Base-by-base conservation (phyloP, 306 rosid genomes). In the Malus fusca region DNA sequence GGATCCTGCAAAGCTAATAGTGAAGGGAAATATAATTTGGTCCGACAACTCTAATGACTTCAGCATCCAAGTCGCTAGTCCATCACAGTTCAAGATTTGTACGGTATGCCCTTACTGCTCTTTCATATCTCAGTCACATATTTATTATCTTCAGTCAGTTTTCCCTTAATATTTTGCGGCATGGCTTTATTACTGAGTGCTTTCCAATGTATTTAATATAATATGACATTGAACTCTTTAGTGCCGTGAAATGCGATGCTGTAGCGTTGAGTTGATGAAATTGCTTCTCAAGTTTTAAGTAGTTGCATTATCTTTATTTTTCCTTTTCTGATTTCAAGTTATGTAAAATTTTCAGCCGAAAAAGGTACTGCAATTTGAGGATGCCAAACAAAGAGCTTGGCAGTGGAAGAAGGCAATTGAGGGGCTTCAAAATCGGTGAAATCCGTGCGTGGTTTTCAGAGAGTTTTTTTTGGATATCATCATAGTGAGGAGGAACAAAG, bases 321-420 rank as follows among this genome's bases (percentile, higher is more conserved):
- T 43, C 73, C 78, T 43, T 17, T 51, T 77, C 82, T 80, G 71
- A 68, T 66, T 66, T n/a, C 48, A 56, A 40, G 42, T 22, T 58
- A 77, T 77, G 74, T 65, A 44, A 51, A 68, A 77, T 69, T 61
- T 86, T 82, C 98, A 96, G 98, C 96, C 99, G 7, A 96, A 96
- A 75, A 96, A 96, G 90, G 89, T 96, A 60, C 66, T 90, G 77
- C 85, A 92, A 8, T 96, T 92, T 30, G 98, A 96, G 87, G 99
- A 96, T 70, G 84, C 96, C 23, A 96, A 96, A 80, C 99, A 92
- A 84, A 88, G 97, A 84, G 97, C 98, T 6, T 85, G 85, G 85
- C 96, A 89, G 67, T 96, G 98, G 99, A 96, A 96, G 88, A 96
- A 92, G 87, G 96, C 98, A 14, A 96, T 96, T 7, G 99, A 96